A percentile compares a stretch with the other conserved stretches of the same genome.
Conservation (phyloP, 2,329 filamentous ascomycete genomes). For the Hypoxylon sp. region DNA sequence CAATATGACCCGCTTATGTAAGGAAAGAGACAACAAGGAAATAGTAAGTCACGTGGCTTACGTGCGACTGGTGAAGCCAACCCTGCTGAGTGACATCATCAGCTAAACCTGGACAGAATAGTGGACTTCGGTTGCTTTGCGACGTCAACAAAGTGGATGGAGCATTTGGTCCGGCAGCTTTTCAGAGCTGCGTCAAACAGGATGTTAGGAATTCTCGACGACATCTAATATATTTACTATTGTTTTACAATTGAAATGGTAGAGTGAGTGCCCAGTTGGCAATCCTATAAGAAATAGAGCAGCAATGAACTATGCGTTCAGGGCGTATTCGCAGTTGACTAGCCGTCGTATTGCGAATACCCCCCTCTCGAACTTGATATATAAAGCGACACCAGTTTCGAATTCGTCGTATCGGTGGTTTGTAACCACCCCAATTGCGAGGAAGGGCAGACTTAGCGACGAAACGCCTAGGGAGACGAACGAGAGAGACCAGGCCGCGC, state of each 20-base stretch:
- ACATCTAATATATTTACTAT: neutral
- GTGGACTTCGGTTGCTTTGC: constrained; percentile 12
- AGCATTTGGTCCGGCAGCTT: constrained; percentile 38
- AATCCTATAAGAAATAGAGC: constrained; percentile 31
- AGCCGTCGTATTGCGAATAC: constrained; percentile 20
- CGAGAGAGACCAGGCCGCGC: constrained; percentile 47
- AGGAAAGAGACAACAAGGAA: neutral
- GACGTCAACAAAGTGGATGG: constrained; percentile 29
- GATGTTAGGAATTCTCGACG: constrained; percentile 12
- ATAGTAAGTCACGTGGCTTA: constrained; percentile 12
- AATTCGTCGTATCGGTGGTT: constrained; percentile 31
- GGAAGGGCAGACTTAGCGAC: constrained; percentile 31
- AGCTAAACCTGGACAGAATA: constrained; percentile 23
- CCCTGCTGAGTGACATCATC: constrained; percentile 36
- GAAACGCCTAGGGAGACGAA: constrained; percentile 49
- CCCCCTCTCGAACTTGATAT: constrained; percentile 1
- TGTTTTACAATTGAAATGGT: constrained; percentile 13
- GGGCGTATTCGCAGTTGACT: constrained; percentile 46
- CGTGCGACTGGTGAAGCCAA: neutral
- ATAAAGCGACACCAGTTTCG: neutral
- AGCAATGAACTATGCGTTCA: constrained; percentile 52
- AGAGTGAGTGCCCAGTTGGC: constrained; percentile 16
- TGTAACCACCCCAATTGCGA: constrained; percentile 31
- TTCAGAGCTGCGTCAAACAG: constrained; percentile 10
- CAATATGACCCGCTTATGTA: neutral